phyloP scores from a whole-genome alignment of 129 eudicot genomes.

The Erigeron canadensis region DNA sequence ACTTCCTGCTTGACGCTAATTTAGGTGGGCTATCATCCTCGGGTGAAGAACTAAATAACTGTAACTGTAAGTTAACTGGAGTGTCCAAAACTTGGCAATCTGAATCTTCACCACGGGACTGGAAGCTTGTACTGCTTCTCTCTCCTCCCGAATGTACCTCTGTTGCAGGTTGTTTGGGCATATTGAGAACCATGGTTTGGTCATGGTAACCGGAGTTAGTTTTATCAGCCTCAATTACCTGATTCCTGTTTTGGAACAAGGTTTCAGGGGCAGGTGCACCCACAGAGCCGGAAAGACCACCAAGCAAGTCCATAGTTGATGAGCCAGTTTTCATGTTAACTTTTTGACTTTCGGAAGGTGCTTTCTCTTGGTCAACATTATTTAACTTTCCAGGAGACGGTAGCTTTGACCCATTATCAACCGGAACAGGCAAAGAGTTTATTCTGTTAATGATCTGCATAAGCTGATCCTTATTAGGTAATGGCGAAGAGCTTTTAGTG shows the following conservation, averaged over 20 bases:
- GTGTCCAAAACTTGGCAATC: conserved; percentile 60
- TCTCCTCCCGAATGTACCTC: conserved; percentile 69
- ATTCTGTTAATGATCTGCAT: conserved; percentile 78
- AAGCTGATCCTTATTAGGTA: conserved; percentile 71
- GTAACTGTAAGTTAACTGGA: conserved; percentile 49
- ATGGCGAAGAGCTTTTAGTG: conserved; percentile 34
- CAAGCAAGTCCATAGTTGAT: conserved; percentile 75
- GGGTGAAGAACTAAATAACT: conserved; percentile 82
- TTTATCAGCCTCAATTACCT: conserved; percentile 46
- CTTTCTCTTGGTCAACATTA: conserved; percentile 37
- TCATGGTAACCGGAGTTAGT: conserved; percentile 39
- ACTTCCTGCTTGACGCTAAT: conserved; percentile 51
- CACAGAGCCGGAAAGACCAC: conserved; percentile 56
- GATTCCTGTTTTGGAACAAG: conserved; percentile 43
- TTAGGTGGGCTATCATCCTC: conserved; percentile 64
- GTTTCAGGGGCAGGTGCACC: conserved; percentile 13
- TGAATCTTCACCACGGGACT: conserved; percentile 78
- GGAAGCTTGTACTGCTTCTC: conserved; percentile 71
- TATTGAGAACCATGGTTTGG: conserved; percentile 37
- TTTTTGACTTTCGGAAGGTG: conserved; percentile 40
- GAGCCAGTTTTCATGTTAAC: conserved; percentile 46
- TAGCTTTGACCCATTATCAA: conserved; percentile 41
- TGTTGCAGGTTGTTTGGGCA: conserved; percentile 30
- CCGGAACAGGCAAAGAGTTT: conserved; percentile 64
- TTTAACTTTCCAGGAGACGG: conserved; percentile 35